Evolutionary conservation across 2,329 filamentous ascomycete species (phyloP), one percentile per base, ranked within the genome.

Genomic region (Ophiostoma quercus): DNA sequence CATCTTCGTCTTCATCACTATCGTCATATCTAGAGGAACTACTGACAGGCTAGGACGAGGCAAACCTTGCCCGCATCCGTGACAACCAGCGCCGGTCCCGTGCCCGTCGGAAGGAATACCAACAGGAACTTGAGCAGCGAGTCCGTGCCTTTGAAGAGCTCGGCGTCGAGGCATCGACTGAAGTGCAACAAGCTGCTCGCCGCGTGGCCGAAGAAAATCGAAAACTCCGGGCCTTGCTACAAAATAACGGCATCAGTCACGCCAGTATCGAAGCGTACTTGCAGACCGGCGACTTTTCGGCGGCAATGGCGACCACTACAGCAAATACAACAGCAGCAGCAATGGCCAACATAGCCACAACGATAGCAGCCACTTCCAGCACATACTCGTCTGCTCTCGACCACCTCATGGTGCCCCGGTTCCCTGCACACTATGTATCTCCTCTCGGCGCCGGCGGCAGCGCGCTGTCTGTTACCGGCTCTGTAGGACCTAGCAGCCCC

Each of bases 41-140:
- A 65, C 32, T 39, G 37, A 65, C 62, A 12, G 11, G 2, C 14
- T 37, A 73, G 73, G 73, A 74, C 67, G 71, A 74, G 62, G 73
- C 73, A 12, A 74, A 73, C 37, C 72, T 74, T 74, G 84, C 85
- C 66, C 88, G 90, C 71, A 89, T 92, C 74, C 85, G 90, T 73
- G 89, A 93, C 75, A 94, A 93, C 75, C 91, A 93, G 77, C 84
- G 90, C 70, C 87, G 90, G 72, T 92, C 88, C n/a, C 87, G 91
- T 68, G 89, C 89, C 65, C 85, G 90, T 47, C 84, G 88, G 73
- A 91, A 90, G 80, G 89, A 92, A 75, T 92, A 93, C 76, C 80
- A 92, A 54, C 82, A 87, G 72, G 88, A 90, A 69, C 84, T 92
- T 37, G 90, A 93, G 78, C 80, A 84, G 69, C 87, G 87, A 71